Evolutionary conservation across 306 rosid genomes (phyloP), one percentile per base, ranked within the genome.

Genomic region (Albizia julibrissin): DNA sequence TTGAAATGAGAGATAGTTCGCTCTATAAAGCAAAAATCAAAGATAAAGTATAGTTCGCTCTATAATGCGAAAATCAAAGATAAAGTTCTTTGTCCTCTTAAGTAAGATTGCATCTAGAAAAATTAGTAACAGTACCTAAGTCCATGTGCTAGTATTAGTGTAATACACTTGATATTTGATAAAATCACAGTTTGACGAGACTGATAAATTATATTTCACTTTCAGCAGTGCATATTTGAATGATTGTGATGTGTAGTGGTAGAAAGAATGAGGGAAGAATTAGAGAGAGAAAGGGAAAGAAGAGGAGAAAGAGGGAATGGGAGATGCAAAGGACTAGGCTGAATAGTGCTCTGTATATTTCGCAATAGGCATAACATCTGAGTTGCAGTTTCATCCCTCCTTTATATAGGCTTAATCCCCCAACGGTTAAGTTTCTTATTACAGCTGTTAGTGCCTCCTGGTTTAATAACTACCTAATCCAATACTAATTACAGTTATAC

Each of bases 151-250:
- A 40, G 73, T 40, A 40, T 11, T 44, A 44, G 49, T 44, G 49
- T 72, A 71, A 54, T 72, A 72, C 69, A 65, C 70, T 34, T 52
- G 34, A 78, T 73, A 54, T 54, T 81, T 54, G 74, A 73, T 43
- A 24, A 50, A 70, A n/a, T n/a, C 31, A 72, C 56, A 40, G 34
- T 33, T 33, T 47, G 79, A 78, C 46, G 29, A 61, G 58, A 82
- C 34, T 39, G 46, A 78, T 68, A 16, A 31, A 58, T 37, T 22
- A 15, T 16, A 44, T 81, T 78, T 39, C 39, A 59, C 26, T 74
- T 82, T 69, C 62, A 2, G 24, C 71, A 54, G 54, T 79, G 78
- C 50, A 47, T 19, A 34, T 66, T 78, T 80, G 40, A 73, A 73
- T 75, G 12, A 10, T 33, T 33, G 34, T 33, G 34, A 33, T 33